A percentile compares a stretch with the other conserved stretches of the same genome.
These are phyloP conservation scores for Cladosporium halotolerans DNA, from an alignment of 2,329 filamentous ascomycete genomes.

Conservation along the genomic window DNA sequence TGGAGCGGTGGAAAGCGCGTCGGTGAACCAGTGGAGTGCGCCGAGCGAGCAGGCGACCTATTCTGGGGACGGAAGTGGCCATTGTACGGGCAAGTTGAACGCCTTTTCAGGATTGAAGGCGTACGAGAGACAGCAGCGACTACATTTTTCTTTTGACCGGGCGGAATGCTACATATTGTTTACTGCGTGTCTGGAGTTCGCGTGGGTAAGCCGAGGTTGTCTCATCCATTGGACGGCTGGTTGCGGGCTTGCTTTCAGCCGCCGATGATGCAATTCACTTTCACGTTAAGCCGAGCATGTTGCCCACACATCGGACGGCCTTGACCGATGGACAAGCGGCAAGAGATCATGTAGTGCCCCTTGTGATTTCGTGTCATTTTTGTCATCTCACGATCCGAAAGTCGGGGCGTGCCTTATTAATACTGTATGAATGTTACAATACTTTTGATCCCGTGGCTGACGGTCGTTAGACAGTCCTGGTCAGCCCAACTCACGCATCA, in stretches of 20 bases:
- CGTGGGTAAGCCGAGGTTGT: constrained; percentile 6
- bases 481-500: no score
- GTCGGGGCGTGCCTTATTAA: no score
- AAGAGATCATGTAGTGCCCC: no score
- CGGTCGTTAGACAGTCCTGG: no score
- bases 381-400: no score
- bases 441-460: no score
- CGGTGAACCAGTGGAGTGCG: neutral
- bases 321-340: no score
- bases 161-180: constrained; percentile 6
- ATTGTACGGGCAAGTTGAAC: neutral
- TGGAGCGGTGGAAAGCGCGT: constrained; percentile 23
- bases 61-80: neutral
- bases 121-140: neutral
- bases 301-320: neutral
- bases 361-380: no score
- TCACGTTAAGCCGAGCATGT: neutral
- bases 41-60: constrained; percentile 7
- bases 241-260: constrained; percentile 1
- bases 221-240: neutral
- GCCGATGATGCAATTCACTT: neutral
- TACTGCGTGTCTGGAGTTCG: neutral
- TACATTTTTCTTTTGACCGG: constrained; percentile 4
- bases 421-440: no score
- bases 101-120: no score